Conservation (phyloP, 2,329 filamentous ascomycete genomes). For the Xylariomycetidae sp. region DNA sequence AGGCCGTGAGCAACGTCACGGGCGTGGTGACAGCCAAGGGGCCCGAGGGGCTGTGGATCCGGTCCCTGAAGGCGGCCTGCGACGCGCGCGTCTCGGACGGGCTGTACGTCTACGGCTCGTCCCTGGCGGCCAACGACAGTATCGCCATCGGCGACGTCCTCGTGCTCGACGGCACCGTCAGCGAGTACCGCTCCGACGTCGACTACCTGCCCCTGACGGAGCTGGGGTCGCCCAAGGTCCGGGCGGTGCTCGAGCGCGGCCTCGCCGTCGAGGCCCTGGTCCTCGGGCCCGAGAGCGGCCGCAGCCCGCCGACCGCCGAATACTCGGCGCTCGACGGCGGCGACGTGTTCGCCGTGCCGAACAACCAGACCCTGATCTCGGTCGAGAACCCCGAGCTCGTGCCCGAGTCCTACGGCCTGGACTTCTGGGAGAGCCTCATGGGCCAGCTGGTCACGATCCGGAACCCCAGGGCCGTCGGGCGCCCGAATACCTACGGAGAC, state of each 20-base stretch:
- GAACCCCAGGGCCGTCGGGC: conserved; percentile 50
- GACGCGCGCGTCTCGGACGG: conserved; percentile 58
- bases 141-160: conserved; percentile 55
- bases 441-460: conserved; percentile 64
- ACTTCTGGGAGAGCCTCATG: conserved; percentile 68
- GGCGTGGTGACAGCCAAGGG: conserved; percentile 63
- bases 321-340: conserved; percentile 61
- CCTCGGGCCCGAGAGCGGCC: conserved; percentile 51
- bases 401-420: conserved; percentile 59
- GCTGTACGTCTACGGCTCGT: conserved; percentile 58
- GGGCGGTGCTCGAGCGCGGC: conserved; percentile 47
- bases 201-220: conserved; percentile 62
- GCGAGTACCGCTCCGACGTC: conserved; percentile 50
- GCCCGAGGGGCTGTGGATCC: conserved; percentile 59
- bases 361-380: conserved; percentile 55
- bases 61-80: conserved; percentile 52
- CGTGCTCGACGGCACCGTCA: conserved; percentile 53
- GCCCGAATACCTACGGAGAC: conserved; percentile 62
- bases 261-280: conserved; percentile 53
- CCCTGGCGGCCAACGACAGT: conserved; percentile 44
- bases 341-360: conserved; percentile 61
- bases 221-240: conserved; percentile 50
- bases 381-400: conserved; percentile 55
- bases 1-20: conserved; percentile 53
- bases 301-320: conserved; percentile 54